These are phyloP conservation scores for Penicillium sp. DNA, from an alignment of 2,329 filamentous ascomycete species.

Conservation along the genomic window DNA sequence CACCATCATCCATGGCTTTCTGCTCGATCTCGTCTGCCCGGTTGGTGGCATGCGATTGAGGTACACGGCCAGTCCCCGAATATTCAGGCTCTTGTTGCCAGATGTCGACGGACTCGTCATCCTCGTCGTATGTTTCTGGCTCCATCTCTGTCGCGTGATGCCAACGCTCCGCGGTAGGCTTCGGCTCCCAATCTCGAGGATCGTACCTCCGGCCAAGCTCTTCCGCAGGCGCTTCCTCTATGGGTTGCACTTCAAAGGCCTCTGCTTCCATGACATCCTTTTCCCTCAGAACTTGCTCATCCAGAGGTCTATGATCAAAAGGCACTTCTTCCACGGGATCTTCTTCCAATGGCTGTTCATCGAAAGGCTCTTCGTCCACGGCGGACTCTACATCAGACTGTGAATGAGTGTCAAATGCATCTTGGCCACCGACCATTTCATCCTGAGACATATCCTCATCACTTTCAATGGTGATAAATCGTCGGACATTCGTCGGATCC, in stretches of 20 bases:
- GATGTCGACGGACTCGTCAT: slow-evolving; percentile 14
- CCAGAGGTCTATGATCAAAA: background rate
- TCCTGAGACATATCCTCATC: slow-evolving; percentile 27
- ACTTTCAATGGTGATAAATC: slow-evolving; percentile 45
- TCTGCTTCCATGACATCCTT: slow-evolving; percentile 2
- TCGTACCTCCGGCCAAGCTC: slow-evolving; percentile 5
- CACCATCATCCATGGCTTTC: slow-evolving; percentile 23
- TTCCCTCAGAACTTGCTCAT: slow-evolving; percentile 4
- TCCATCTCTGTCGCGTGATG: background rate
- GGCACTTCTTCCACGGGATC: slow-evolving; percentile 4
- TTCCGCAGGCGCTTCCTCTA: background rate
- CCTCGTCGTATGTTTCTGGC: slow-evolving; percentile 2
- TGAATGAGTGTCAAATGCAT: background rate
- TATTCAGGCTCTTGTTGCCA: slow-evolving; percentile 11
- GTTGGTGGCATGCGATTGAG: background rate
- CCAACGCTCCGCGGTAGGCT: background rate
- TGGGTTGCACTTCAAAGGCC: slow-evolving; percentile 6
- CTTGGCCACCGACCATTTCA: slow-evolving; percentile 12
- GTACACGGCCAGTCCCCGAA: background rate
- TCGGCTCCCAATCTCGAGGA: background rate
- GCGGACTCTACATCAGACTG: slow-evolving; percentile 1
- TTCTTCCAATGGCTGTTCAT: slow-evolving; percentile 2
- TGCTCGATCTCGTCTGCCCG: slow-evolving; percentile 12
- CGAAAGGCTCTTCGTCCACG: background rate
- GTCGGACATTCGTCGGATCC: slow-evolving; percentile 36